phyloP scores from a whole-genome alignment of 2,329 filamentous ascomycete species.

The Coccinonectria pachysandricola region DNA sequence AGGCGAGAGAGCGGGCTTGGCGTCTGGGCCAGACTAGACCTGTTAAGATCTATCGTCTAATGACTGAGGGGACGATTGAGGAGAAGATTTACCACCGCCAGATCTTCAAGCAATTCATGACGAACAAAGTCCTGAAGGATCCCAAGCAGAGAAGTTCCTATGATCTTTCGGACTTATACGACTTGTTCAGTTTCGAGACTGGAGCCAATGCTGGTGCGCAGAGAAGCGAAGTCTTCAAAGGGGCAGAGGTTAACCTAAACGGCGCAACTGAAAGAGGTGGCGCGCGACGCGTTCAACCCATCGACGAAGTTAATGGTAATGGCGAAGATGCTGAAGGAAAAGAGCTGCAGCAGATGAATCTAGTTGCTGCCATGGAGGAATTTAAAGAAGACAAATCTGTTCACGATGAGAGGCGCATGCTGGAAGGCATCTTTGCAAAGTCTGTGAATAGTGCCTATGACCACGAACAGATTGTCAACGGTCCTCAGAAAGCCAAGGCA shows the following conservation, averaged over 20 bases:
- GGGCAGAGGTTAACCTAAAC: conserved; percentile 56
- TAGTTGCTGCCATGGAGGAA: conserved; percentile 55
- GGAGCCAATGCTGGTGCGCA: conserved; percentile 53
- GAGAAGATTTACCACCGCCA: conserved; percentile 99
- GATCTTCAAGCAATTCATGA: conserved; percentile 96
- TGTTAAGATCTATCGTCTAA: conserved; percentile 93
- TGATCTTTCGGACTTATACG: conserved; percentile 79
- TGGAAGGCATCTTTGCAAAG: conserved; percentile 80
- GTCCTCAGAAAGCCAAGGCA: conserved; percentile 58
- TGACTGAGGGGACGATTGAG: conserved; percentile 96
- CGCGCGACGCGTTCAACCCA: conserved; percentile 4
- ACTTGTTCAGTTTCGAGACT: conserved; percentile 64
- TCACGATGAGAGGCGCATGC: conserved; percentile 62
- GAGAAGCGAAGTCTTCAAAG: conserved; percentile 76
- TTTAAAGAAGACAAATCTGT: conserved; percentile 45
- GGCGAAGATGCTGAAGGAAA: conserved; percentile 11
- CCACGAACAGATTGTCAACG: conserved; percentile 83
- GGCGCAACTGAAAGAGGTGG: conserved; percentile 2
- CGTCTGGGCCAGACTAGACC: conserved; percentile 88
- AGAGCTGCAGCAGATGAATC: conserved; percentile 42
- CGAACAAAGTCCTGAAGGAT: conserved; percentile 90
- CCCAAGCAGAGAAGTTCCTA: conserved; percentile 89
- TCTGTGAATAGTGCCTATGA: conserved; percentile 87
- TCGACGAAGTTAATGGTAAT: conserved; percentile 3
- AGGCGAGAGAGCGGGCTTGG: conserved; percentile 93